These are phyloP conservation scores for Camellia lanceoleosa DNA, from an alignment of 148 eudicot species.

Conservation along the genomic window DNA sequence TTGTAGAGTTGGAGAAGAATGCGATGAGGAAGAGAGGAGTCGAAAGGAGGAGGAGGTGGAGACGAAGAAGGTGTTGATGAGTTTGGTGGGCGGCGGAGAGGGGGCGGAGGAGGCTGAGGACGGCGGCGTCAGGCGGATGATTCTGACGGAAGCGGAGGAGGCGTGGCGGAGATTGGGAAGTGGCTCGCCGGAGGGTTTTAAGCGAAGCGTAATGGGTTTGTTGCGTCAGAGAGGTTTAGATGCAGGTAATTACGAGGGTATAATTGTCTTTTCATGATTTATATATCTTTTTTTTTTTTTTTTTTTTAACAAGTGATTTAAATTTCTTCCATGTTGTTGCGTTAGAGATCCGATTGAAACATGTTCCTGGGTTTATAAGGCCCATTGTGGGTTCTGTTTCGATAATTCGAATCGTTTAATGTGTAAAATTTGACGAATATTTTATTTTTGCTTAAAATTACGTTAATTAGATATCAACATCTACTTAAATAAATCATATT, in stretches of 20 bases:
- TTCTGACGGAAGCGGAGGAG: neutral
- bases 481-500: too few relatives aligned
- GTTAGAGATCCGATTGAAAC: too few relatives aligned
- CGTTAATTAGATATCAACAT: too few relatives aligned
- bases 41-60: neutral
- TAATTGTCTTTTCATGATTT: too few relatives aligned
- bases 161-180: conserved; percentile 1
- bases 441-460: too few relatives aligned
- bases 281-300: neutral
- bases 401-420: too few relatives aligned
- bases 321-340: too few relatives aligned
- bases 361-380: too few relatives aligned
- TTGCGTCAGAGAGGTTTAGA: conserved; percentile 13
- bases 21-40: neutral
- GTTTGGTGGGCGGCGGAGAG: conserved; percentile 4
- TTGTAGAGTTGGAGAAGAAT: neutral
- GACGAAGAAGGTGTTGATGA: neutral
- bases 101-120: neutral
- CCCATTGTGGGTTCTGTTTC: too few relatives aligned
- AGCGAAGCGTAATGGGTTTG: neutral
- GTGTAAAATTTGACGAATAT: too few relatives aligned
- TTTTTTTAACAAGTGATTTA: too few relatives aligned
- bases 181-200: conserved; percentile 5
- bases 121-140: neutral
- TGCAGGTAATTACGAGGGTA: conserved; percentile 1